These are phyloP conservation scores for Lasiosphaeris hirsuta DNA, from an alignment of 495 filamentous ascomycete genomes.

Conservation along the genomic window DNA sequence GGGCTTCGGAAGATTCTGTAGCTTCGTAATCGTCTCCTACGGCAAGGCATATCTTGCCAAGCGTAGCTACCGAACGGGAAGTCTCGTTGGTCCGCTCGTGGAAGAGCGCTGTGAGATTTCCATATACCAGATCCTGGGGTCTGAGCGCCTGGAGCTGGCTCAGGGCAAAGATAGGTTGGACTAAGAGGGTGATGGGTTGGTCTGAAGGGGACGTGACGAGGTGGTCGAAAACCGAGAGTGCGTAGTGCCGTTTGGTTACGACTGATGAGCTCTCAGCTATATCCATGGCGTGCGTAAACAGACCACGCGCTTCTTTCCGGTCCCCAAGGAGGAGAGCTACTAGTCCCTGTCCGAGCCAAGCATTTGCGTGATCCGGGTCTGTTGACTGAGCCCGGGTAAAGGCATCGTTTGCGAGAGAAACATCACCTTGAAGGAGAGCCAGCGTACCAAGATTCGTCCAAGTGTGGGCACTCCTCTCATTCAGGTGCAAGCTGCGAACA, in stretches of 20 bases:
- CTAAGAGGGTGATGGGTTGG: conserved; percentile 57
- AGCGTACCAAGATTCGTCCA: conserved; percentile 92
- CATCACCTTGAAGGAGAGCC: conserved; percentile 78
- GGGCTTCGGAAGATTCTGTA: conserved; percentile 67
- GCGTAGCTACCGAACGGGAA: conserved; percentile 57
- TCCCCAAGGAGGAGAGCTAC: conserved; percentile 75
- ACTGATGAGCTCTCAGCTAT: conserved; percentile 73
- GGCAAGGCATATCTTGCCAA: conserved; percentile 61
- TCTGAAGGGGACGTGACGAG: conserved; percentile 52
- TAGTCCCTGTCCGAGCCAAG: conserved; percentile 91
- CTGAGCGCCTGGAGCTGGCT: conserved; percentile 69
- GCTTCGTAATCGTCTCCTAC: conserved; percentile 81
- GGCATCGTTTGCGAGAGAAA: conserved; percentile 77
- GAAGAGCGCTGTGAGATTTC: conserved; percentile 76
- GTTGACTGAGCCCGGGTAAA: conserved; percentile 89
- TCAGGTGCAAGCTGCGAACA: conserved; percentile 87
- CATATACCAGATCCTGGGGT: conserved; percentile 62
- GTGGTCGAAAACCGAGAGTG: conserved; percentile 74
- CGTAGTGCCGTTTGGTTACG: conserved; percentile 71
- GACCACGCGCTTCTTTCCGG: conserved; percentile 65
- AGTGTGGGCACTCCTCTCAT: conserved; percentile 73
- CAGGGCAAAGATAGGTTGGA: conserved; percentile 80
- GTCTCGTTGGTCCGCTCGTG: conserved; percentile 73
- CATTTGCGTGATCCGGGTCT: conserved; percentile 87
- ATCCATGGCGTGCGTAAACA: conserved; percentile 96